Conservation (phyloP, 2,329 filamentous ascomycete species). For the Fusarium coffeatum region DNA sequence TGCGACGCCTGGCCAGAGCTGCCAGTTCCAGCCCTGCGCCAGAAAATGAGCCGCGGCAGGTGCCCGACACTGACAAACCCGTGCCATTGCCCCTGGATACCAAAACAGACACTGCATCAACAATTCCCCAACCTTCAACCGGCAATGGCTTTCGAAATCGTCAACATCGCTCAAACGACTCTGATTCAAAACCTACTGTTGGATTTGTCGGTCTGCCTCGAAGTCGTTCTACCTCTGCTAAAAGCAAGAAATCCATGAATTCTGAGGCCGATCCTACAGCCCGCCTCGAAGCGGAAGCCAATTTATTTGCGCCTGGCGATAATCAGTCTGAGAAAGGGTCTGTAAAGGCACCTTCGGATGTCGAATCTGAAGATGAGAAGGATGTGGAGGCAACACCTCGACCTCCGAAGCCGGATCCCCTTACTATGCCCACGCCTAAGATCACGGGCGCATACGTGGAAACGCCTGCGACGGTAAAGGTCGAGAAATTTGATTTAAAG, state of each 20-base stretch:
- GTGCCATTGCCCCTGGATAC: conserved; percentile 19
- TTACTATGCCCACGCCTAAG: conserved; percentile 64
- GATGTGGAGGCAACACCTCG: conserved; percentile 61
- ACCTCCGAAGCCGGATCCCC: conserved; percentile 57
- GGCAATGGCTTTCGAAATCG: conserved; percentile 30
- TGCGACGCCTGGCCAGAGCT: conserved; percentile 62
- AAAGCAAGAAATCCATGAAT: conserved; percentile 60
- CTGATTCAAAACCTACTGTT: conserved; percentile 55
- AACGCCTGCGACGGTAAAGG: conserved; percentile 62
- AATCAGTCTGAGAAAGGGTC: conserved; percentile 68
- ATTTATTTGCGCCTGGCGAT: conserved; percentile 65
- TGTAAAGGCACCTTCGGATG: conserved; percentile 59
- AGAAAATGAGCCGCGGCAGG: conserved; percentile 41
- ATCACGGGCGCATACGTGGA: conserved; percentile 68
- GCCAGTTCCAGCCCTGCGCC: conserved; percentile 59
- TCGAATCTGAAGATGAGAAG: conserved; percentile 49
- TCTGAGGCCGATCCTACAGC: conserved; percentile 67
- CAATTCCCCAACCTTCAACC: conserved; percentile 32
- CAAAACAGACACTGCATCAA: conserved; percentile 27
- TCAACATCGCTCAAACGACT: conserved; percentile 35
- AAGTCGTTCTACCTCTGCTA: conserved; percentile 57
- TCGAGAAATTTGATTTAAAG: conserved; percentile 48
- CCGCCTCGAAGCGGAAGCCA: conserved; percentile 67
- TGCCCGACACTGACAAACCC: conserved; percentile 30
- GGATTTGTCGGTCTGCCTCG: conserved; percentile 60